phyloP scores from a whole-genome alignment of 306 rosid species.

The Castanea sativa region DNA sequence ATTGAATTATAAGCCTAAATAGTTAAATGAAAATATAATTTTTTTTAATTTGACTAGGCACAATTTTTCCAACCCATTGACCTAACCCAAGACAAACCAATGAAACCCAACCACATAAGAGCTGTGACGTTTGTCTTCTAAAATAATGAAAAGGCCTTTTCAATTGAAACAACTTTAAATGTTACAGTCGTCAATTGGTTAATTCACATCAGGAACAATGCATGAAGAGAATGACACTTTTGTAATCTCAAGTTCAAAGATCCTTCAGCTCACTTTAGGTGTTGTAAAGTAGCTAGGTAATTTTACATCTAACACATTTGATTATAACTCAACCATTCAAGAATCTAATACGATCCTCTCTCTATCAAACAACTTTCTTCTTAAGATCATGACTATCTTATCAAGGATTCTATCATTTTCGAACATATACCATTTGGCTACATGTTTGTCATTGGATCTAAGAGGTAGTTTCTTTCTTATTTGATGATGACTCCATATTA shows the following conservation, averaged over 20 bases:
- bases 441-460: slow-evolving; percentile 49
- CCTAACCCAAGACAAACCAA: too few relatives aligned
- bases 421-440: slow-evolving; percentile 23
- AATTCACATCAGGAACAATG: not conserved
- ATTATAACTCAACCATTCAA: slow-evolving; percentile 2
- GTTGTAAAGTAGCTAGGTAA: slow-evolving; percentile 1
- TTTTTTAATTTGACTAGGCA: too few relatives aligned
- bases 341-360: not conserved
- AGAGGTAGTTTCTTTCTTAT: slow-evolving; percentile 49
- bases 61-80: too few relatives aligned
- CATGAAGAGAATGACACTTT: not conserved
- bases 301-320: not conserved
- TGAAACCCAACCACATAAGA: not conserved
- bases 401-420: slow-evolving; percentile 25
- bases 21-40: too few relatives aligned
- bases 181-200: not conserved
- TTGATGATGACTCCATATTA: slow-evolving; percentile 53
- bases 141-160: not conserved
- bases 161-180: not conserved
- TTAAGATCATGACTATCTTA: slow-evolving; percentile 46
- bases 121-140: not conserved
- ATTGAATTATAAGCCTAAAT: too few relatives aligned
- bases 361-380: slow-evolving; percentile 43
- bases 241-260: not conserved
- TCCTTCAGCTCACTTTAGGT: not conserved